Base-by-base conservation (phyloP, 257 asterid genomes). In the Solanum habrochaites region DNA sequence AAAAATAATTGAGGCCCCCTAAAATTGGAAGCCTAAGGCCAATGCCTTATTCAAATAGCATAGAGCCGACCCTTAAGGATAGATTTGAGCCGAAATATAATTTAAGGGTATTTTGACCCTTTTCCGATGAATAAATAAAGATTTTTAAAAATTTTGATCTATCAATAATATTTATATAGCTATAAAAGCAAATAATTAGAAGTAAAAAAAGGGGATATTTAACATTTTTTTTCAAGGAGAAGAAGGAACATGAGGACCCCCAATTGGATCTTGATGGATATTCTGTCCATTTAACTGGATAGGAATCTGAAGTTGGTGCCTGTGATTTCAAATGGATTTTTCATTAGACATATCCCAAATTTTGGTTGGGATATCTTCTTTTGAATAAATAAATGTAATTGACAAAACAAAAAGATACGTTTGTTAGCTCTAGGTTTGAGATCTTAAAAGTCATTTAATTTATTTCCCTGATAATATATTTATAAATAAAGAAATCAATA, bases 41-140 rank as follows among this genome's bases (percentile, higher is more conserved):
- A 32, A 32, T 32, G 35, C 35, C 1, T 4, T 32, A 32, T 32
- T 32, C 5, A 32, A 32, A 32, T 32, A 32, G 35, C 5, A 32
- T 32, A 32, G 35, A 32, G 35, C 35, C 35, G 1, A 5, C 35
- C 35, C 35, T 0, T 1, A 32, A 32, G 5, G 5, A 32, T 32
- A 32, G 35, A 5, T 37, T 37, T 1, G 39, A 1, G 7, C 1
- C 1, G 7, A 37, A 37, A 1, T 37, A 37, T 37, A 37, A 2
- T 5, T 37, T 37, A 37, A 37, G 7, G 0, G 0, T 37, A 37
- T 6, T 37, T 37, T 37, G 0, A 37, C 2, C 0, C 7, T 37
- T 37, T 37, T 37, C 0, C 2, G 0, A 37, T 37, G 7, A 37
- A 37, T 37, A 37, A 37, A 37, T 37, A 37, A 37, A 37, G 0